A percentile compares a stretch with the other conserved stretches of the same genome.
Conservation (phyloP, 306 rosid genomes). For the Corylus heterophylla region DNA sequence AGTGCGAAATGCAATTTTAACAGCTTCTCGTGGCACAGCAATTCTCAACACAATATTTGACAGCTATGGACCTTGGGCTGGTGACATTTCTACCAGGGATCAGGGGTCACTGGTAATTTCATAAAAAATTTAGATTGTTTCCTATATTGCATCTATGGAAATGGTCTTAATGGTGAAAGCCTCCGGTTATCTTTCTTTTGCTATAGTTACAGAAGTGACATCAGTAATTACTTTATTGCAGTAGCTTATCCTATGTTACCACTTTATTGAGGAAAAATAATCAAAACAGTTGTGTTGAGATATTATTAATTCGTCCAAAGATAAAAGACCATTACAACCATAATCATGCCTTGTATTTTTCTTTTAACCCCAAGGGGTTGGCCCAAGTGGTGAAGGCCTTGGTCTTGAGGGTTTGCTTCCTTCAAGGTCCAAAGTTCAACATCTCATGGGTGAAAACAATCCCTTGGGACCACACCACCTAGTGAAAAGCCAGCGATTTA, state of each 20-base stretch:
- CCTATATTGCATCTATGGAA: background rate
- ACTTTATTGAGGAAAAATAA: background rate
- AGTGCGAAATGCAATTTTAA: slow-evolving; percentile 88
- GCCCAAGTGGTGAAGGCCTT: too few species aligned
- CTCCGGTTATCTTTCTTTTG: background rate
- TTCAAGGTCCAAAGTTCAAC: too few species aligned
- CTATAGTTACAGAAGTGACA: background rate
- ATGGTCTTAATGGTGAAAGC: slow-evolving; percentile 5
- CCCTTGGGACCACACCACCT: too few species aligned
- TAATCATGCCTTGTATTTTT: background rate
- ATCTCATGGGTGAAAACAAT: too few species aligned
- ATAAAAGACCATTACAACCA: background rate
- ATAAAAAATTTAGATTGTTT: background rate
- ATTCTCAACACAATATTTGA: slow-evolving; percentile 92
- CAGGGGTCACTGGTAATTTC: slow-evolving; percentile 87
- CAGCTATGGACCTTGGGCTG: slow-evolving; percentile 91
- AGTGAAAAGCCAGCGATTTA: too few species aligned
- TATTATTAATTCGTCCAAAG: background rate
- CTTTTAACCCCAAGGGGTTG: too few species aligned
- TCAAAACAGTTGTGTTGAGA: background rate
- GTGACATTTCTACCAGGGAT: slow-evolving; percentile 91
- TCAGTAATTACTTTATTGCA: slow-evolving; percentile 14
- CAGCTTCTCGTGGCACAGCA: slow-evolving; percentile 98
- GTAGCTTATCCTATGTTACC: background rate
- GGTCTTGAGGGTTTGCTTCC: too few species aligned